Evolutionary conservation across 2,329 filamentous ascomycete genomes (phyloP), one percentile per base, ranked within the genome.

Genomic region (Aspergillus quadricinctus): DNA sequence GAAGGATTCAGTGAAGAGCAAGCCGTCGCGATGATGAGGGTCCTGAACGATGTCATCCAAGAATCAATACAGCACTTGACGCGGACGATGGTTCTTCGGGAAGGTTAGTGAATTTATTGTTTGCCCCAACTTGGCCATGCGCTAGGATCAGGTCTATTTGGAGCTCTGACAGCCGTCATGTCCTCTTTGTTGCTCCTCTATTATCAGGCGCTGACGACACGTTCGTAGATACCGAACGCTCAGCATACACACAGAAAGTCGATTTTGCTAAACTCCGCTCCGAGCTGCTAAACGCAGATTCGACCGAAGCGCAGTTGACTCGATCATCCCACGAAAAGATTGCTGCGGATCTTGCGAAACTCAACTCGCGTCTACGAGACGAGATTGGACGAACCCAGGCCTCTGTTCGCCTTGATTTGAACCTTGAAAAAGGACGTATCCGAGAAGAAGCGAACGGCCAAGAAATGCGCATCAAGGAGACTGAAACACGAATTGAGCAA

Each of bases 11-110:
- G 91, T 25, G 93, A 97, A 74, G 89, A 92, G 64, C 94, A 99
- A 76, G 88, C 92, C 2, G 92, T 91, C 27, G 93, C 94, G n/a
- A 94, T 97, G 89, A 97, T 99, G 94, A 90, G 90, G 72, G 90
- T 97, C 6, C 80, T 99, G 41, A 92, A 92, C 75, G 92, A 97
- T 73, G 93, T 97, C 9, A 97, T 99, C 63, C 90, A 97, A 73
- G 94, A 99, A 77, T 96, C 90, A 72, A 97, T 99, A 66, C 93
- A 97, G 73, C 97, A 97, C 75, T 83, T 99, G 50, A 97, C 93
- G 0, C 87, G 93, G 61, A 97, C 93, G 17, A 99, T 99, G 94
- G 94, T 99, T 45, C 84, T 96, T 49, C 90, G 92, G 69, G 94
- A 99, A 77, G 94, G 96, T 77, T 85, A 89, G 65, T 61, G 14